phyloP scores from a whole-genome alignment of 495 filamentous ascomycete genomes.

The Aspergillus sclerotioniger region DNA sequence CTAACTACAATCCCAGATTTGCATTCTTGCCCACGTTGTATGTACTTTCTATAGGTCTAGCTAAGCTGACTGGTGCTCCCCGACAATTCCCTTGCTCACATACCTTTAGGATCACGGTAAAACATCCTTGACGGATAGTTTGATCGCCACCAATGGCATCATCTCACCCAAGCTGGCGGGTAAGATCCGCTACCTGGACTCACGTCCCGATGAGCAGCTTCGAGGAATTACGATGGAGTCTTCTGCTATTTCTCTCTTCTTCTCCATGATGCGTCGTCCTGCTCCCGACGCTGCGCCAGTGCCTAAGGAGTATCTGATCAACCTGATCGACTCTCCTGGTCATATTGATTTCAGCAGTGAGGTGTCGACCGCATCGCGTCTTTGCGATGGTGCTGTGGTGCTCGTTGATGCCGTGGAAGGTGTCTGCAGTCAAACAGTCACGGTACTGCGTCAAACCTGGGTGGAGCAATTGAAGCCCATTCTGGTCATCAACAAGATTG shows the following conservation, averaged over 20 bases:
- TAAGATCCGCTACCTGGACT: constrained; percentile 97
- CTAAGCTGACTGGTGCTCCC: neutral
- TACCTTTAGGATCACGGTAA: constrained; percentile 83
- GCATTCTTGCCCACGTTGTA: constrained; percentile 95
- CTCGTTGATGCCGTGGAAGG: constrained; percentile 98
- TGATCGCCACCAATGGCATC: constrained; percentile 98
- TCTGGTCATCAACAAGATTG: constrained; percentile 97
- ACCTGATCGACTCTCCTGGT: constrained; percentile 95
- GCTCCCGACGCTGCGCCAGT: constrained; percentile 65
- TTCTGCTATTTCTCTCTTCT: constrained; percentile 94
- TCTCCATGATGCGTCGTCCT: constrained; percentile 77
- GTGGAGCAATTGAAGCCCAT: constrained; percentile 93
- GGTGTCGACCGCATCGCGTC: constrained; percentile 89
- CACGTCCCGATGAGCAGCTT: constrained; percentile 92
- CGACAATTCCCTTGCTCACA: constrained; percentile 5
- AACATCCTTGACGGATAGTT: constrained; percentile 92
- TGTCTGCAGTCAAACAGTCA: constrained; percentile 97
- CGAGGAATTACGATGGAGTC: constrained; percentile 99
- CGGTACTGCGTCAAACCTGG: constrained; percentile 93
- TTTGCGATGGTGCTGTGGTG: constrained; percentile 93
- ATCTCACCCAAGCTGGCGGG: constrained; percentile 96
- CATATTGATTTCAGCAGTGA: constrained; percentile 99
- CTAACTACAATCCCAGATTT: constrained; percentile 67
- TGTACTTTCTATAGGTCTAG: constrained; percentile 29
- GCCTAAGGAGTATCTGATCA: constrained; percentile 88